Evolutionary conservation across 768 basidiomycete species (phyloP), one percentile per base, ranked within the genome.

Genomic region (Collybia nuda): DNA sequence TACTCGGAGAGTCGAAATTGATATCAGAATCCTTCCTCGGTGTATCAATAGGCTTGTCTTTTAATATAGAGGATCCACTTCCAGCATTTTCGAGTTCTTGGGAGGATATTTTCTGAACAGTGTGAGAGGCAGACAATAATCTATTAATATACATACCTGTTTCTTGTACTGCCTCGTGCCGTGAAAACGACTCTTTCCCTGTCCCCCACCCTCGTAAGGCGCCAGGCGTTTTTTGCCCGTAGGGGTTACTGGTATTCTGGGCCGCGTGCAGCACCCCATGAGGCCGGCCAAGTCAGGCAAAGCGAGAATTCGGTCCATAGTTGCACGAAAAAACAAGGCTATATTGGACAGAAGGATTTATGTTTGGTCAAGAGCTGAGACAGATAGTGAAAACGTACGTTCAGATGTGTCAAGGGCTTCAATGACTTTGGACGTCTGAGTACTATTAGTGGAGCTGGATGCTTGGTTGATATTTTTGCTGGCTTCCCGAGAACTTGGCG

Each of bases 251-350:
- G 49, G 21, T 15, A 22, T 15, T 22, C 24, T 38, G 35, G 19
- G 14, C 28, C 19, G 29, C 42, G 15, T 51, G 26, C 26, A 28
- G 35, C 9, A 47, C 14, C 37, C 43, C 36, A 66, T 60, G 23
- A 79, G 62, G 11, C 73, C 69, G 35, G 76, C 78, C 32, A 78
- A 67, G 56, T 79, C 75, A 7, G 71, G 70, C 56, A 76, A 61
- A 4, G 68, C 65, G 19, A 79, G 61, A 17, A 80, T 72, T n/a
- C 69, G 59, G 40, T 76, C 68, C 50, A 77, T 58, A 7, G 69
- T 58, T 23, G 67, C 65, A 58, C 73, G 62, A 43, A 73, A 51
- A 29, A 67, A 67, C 19, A 64, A 50, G 3, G 74, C 75, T 76
- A 40, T 15, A 15, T 6, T 18, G 8, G 40, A 52, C 47, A 12